These are phyloP conservation scores for Cyclotella kingstonii DNA, from an alignment of 108 stramenopile species.

Conservation along the genomic window DNA sequence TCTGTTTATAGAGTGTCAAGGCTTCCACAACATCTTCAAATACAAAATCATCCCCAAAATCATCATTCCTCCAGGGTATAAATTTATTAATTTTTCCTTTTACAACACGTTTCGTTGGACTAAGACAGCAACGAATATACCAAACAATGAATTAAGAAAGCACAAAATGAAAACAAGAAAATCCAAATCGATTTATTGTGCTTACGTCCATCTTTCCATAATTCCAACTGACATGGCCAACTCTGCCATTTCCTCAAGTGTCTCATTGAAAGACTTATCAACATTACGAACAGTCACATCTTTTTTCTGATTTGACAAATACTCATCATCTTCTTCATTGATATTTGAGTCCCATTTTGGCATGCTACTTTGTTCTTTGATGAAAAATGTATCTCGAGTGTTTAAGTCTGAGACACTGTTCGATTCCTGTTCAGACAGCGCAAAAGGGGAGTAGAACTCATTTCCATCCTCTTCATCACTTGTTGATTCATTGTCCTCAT, in stretches of 20 bases:
- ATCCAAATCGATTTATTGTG: not conserved
- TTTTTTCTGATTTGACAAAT: slow-evolving; percentile 36
- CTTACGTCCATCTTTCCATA: slow-evolving; percentile 58
- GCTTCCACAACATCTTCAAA: slow-evolving; percentile 91
- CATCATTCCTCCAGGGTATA: slow-evolving; percentile 86
- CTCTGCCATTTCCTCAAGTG: slow-evolving; percentile 56
- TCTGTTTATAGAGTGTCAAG: slow-evolving; percentile 67
- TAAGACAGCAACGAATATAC: slow-evolving; percentile 3
- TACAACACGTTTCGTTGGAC: slow-evolving; percentile 52
- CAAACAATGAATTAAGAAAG: not conserved
- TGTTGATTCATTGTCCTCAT: slow-evolving; percentile 7
- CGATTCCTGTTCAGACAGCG: slow-evolving; percentile 2
- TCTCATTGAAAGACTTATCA: slow-evolving; percentile 55
- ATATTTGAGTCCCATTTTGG: slow-evolving; percentile 74
- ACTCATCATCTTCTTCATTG: slow-evolving; percentile 39
- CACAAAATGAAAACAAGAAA: not conserved
- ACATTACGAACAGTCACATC: slow-evolving; percentile 45
- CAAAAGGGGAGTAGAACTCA: slow-evolving; percentile 25
- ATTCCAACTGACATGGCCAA: slow-evolving; percentile 67
- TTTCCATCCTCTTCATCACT: slow-evolving; percentile 29
- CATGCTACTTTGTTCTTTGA: slow-evolving; percentile 42
- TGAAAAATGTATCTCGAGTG: slow-evolving; percentile 38
- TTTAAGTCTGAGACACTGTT: slow-evolving; percentile 12
- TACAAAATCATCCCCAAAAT: slow-evolving; percentile 84
- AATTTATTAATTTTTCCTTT: slow-evolving; percentile 66